phyloP scores from a whole-genome alignment of 2,329 filamentous ascomycete genomes.

The Pseudocercospora vitis region DNA sequence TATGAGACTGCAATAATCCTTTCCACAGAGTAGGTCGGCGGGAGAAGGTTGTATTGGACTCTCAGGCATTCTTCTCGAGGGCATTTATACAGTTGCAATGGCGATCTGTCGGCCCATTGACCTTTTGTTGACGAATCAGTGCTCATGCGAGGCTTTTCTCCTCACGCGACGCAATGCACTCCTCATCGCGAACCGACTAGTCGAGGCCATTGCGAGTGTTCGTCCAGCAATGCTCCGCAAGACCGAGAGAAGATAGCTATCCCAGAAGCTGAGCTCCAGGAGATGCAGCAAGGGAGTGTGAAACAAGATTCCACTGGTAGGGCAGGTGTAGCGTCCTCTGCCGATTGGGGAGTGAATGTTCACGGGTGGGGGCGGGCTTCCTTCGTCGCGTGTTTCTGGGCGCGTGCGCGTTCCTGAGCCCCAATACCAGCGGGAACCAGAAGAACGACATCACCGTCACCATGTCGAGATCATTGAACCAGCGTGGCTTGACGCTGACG shows the following conservation, averaged over 20 bases:
- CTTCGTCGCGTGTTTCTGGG: background rate
- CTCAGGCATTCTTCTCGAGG: background rate
- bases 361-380: background rate
- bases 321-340: background rate
- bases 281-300: conserved; percentile 2
- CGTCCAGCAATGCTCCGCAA: background rate
- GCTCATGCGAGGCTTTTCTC: background rate
- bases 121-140: background rate
- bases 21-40: background rate
- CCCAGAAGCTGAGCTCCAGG: background rate
- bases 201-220: background rate
- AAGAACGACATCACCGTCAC: background rate
- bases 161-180: conserved; percentile 2
- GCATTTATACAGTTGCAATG: background rate
- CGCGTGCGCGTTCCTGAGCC: background rate
- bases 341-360: background rate
- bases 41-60: background rate
- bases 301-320: background rate
- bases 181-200: background rate
- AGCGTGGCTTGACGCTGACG: conserved; percentile 71
- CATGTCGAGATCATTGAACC: conserved; percentile 38
- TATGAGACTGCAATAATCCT: background rate
- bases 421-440: background rate
- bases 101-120: background rate
- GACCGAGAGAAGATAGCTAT: background rate